Evolutionary conservation across 805 yeast genomes (phyloP).

Genomic region (Wickerhamomyces xylosicus): DNA sequence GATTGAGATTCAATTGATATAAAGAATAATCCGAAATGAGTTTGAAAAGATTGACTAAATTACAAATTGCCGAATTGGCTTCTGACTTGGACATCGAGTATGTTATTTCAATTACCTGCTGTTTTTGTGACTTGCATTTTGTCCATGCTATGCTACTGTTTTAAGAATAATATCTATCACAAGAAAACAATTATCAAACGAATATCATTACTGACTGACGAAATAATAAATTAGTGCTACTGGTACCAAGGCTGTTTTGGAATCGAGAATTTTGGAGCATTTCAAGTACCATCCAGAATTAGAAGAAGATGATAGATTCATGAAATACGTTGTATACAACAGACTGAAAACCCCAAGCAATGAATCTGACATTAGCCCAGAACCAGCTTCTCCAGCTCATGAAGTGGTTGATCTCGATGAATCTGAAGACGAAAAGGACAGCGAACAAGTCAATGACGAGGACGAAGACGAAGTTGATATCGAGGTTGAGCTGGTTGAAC

Average conservation of each 20-base stretch:
- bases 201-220: neutral
- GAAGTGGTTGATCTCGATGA: conserved; percentile 10
- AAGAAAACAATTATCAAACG: conserved; percentile 3
- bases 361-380: conserved; percentile 5
- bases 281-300: conserved; percentile 23
- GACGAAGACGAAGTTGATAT: conserved; percentile 9
- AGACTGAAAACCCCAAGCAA: conserved; percentile 20
- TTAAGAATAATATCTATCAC: neutral
- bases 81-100: conserved; percentile 24
- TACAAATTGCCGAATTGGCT: conserved; percentile 26
- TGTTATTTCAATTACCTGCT: conserved; percentile 4
- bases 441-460: conserved; percentile 4
- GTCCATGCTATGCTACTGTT: neutral
- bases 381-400: conserved; percentile 6
- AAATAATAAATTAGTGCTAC: too few species aligned
- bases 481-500: conserved; percentile 3
- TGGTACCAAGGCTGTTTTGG: conserved; percentile 22
- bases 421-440: conserved; percentile 5
- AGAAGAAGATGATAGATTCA: conserved; percentile 13
- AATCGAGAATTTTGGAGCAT: conserved; percentile 18
- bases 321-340: conserved; percentile 18
- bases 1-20: too few species aligned
- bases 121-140: neutral
- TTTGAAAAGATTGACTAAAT: conserved; percentile 26
- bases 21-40: conserved; percentile 15